Evolutionary conservation across 768 basidiomycete genomes (phyloP), one percentile per base, ranked within the genome.

Genomic region (Sporobolomyces phaffii): DNA sequence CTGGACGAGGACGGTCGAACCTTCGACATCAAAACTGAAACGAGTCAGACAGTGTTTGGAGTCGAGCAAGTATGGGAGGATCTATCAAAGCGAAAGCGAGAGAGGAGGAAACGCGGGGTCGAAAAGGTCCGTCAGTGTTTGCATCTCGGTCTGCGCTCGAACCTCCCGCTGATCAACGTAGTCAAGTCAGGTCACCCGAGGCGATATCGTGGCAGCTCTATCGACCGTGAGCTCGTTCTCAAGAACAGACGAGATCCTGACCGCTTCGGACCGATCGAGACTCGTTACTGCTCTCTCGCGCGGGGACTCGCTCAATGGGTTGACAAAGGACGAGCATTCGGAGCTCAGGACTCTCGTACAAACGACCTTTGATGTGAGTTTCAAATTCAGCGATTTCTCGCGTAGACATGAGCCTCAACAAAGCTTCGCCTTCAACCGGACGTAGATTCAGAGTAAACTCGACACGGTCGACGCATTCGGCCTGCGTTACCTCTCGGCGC

Each of bases 261-360:
- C 64, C 2, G 43, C 36, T 9, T 64, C 63, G 9, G 67, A 58
- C 15, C 31, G 40, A 11, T 76, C 79, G 26, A 79, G 82, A 2
- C 80, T 96, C 8, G 79, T 92, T 33, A 81, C 84, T 11, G 81
- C 79, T 18, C 78, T 96, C 24, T 87, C 91, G 75, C 78, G 80
- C 13, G 75, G 80, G 10, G 24, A 49, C 14, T 84, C 86, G 5
- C 77, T 90, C 29, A 84, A 89, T 0, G 85, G 87, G 65, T 80
- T 97, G 20, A 86, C 87, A 1, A 80, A 82, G 4, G 86, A 87
- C 73, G 93, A 98, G 75, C 86, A 89, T 58, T 86, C 88, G 0
- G 87, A 91, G 72, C 81, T 98, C 11, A 80, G 87, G 8, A 87
- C 89, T 5, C 81, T 97, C 11, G 86, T 93, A 57, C 88, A 93